phyloP scores from a whole-genome alignment of 371 early-diverging fungal genomes.

The Rhizopus microsporus region DNA sequence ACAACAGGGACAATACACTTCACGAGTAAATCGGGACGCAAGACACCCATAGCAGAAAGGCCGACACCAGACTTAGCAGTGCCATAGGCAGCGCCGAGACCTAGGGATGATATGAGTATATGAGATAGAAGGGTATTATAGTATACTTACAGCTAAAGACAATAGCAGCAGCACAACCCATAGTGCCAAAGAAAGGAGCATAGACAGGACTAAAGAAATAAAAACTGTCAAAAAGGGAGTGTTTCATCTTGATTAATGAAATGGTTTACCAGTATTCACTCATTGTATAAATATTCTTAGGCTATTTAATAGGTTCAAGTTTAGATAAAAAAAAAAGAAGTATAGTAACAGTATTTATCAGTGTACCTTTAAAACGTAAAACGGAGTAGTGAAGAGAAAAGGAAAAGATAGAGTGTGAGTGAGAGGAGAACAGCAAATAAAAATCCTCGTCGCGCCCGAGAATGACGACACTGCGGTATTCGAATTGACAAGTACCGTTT shows the following conservation, averaged over 20 bases:
- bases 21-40: conserved; percentile 93
- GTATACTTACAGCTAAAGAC: conserved; percentile 91
- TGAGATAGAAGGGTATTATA: conserved; percentile 10
- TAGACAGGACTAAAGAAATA: conserved; percentile 81
- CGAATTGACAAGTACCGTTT: too few species aligned
- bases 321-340: too few species aligned
- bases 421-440: too few species aligned
- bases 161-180: conserved; percentile 95
- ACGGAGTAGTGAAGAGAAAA: too few species aligned
- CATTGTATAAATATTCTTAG: conserved; percentile 10
- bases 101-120: conserved; percentile 31
- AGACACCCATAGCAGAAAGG: conserved; percentile 93
- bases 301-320: too few species aligned
- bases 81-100: conserved; percentile 96
- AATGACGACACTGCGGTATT: too few species aligned
- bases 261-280: conserved; percentile 25
- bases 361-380: too few species aligned
- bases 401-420: too few species aligned
- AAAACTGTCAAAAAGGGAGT: neutral
- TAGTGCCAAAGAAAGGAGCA: conserved; percentile 95
- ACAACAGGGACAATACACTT: conserved; percentile 93
- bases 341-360: too few species aligned
- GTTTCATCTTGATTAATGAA: neutral
- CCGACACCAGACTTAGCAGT: conserved; percentile 98
- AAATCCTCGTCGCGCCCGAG: too few species aligned